Evolutionary conservation across 345 rosid genomes (phyloP).

Genomic region (Gossypium turneri): DNA sequence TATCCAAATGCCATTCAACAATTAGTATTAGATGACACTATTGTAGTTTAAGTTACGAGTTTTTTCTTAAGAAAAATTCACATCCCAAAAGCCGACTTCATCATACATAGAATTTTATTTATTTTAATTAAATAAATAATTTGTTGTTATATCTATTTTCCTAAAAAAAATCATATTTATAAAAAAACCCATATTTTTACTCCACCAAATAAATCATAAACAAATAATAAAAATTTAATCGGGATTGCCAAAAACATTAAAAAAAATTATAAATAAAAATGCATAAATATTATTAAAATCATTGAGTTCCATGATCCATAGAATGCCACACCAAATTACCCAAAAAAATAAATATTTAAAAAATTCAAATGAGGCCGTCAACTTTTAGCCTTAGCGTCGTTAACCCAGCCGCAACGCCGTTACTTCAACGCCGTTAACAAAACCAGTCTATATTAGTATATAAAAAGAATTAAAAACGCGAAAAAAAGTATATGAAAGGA

Average conservation of each 20-base stretch:
- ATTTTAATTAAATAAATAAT: no score
- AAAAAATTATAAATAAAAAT: background rate
- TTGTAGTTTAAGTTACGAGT: no score
- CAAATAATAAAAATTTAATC: background rate
- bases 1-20: no score
- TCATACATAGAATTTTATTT: no score
- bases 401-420: constrained; percentile 43
- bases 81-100: no score
- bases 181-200: background rate
- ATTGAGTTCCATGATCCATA: constrained; percentile 26
- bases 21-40: no score
- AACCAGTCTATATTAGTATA: background rate
- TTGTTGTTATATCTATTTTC: no score
- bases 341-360: background rate
- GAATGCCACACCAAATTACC: constrained; percentile 5
- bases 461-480: background rate
- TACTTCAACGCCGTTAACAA: constrained; percentile 33
- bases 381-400: constrained; percentile 33
- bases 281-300: constrained; percentile 11
- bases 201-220: background rate
- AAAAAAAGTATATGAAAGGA: constrained; percentile 32
- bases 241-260: constrained; percentile 1
- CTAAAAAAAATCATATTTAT: no score
- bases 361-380: constrained; percentile 4
- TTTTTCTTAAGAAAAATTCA: no score